phyloP scores from a whole-genome alignment of 495 filamentous ascomycete species.

The Achaetomiella virescens region DNA sequence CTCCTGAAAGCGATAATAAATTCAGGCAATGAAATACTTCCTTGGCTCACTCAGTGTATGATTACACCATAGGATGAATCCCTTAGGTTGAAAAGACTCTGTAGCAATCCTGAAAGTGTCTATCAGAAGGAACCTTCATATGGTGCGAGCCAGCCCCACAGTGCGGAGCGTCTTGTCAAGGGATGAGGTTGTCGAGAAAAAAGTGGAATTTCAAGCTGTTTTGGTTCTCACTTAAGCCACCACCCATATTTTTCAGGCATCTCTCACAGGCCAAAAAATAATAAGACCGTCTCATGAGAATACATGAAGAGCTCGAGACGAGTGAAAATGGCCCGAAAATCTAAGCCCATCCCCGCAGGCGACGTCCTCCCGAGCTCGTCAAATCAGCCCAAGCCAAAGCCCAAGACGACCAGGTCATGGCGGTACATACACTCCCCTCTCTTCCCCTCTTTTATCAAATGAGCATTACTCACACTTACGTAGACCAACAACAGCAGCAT shows the following conservation, averaged over 20 bases:
- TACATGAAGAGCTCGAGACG: neutral
- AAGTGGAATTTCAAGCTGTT: too few relatives aligned
- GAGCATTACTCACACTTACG: neutral
- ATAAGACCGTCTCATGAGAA: neutral
- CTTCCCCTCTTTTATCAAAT: neutral
- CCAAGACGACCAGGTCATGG: slow-evolving; percentile 65
- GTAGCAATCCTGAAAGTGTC: too few relatives aligned
- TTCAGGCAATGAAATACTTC: too few relatives aligned
- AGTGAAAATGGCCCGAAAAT: neutral
- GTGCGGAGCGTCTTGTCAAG: neutral
- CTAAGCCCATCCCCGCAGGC: neutral
- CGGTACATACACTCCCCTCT: slow-evolving; percentile 33
- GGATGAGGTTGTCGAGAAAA: neutral
- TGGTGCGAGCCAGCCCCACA: too few relatives aligned
- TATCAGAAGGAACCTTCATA: too few relatives aligned
- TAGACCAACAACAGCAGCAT: slow-evolving; percentile 89
- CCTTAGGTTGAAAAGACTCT: too few relatives aligned
- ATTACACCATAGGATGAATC: too few relatives aligned
- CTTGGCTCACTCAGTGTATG: too few relatives aligned
- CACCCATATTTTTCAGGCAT: too few relatives aligned
- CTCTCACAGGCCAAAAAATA: neutral
- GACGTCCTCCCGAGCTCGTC: neutral
- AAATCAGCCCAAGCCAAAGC: slow-evolving; percentile 19
- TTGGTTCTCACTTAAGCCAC: too few relatives aligned
- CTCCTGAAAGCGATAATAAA: too few relatives aligned